phyloP scores from a whole-genome alignment of 1,284 basidiomycete genomes.

The Ceratobasidium sp. region DNA sequence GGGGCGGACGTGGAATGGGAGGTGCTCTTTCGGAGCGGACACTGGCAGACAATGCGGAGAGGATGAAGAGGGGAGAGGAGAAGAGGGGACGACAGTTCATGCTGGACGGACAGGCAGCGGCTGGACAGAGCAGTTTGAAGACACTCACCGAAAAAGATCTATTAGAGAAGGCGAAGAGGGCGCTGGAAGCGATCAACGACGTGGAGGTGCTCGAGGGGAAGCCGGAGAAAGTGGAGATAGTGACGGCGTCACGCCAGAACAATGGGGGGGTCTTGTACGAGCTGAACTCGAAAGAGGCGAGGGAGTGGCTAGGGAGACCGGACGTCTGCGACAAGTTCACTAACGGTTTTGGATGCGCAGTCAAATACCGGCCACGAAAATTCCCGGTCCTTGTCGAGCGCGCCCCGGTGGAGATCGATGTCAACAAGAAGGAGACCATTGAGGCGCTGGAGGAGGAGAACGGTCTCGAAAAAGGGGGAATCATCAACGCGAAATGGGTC shows the following conservation, averaged over 20 bases:
- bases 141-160: neutral
- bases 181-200: neutral
- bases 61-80: conserved; percentile 5
- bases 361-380: neutral
- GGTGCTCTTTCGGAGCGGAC: neutral
- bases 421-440: neutral
- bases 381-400: neutral
- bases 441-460: neutral
- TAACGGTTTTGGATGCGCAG: conserved; percentile 2
- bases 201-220: neutral
- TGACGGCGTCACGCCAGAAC: neutral
- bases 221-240: neutral
- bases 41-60: neutral
- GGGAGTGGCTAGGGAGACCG: conserved; percentile 16
- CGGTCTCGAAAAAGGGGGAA: neutral
- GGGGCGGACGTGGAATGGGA: no score
- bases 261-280: neutral
- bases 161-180: neutral
- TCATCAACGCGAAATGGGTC: conserved; percentile 6
- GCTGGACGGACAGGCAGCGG: neutral
- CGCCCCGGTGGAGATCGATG: neutral
- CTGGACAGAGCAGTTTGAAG: neutral
- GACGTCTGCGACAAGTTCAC: conserved; percentile 17
- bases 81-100: neutral
- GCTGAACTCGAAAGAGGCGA: conserved; percentile 1